A percentile compares a stretch with the other conserved stretches of the same genome.
Conservation (phyloP, 495 filamentous ascomycete species). For the Acidiella bohemica region DNA sequence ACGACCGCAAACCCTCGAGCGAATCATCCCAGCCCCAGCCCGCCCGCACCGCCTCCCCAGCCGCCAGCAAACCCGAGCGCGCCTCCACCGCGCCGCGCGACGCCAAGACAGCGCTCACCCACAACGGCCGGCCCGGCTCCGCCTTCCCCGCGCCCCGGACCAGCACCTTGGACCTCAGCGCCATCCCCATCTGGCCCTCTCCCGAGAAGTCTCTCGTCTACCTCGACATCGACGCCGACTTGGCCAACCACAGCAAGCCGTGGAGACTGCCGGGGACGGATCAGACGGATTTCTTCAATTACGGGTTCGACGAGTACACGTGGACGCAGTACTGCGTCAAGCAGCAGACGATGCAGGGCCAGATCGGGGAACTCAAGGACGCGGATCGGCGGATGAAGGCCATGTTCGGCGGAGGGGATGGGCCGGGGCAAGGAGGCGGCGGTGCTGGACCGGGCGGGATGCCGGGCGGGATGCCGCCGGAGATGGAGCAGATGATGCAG, state of each 20-base stretch:
- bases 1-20: constrained; percentile 11
- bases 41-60: constrained; percentile 8
- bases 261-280: constrained; percentile 96
- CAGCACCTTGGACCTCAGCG: constrained; percentile 72
- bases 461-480: constrained; percentile 24
- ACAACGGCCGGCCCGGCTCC: too few relatives aligned
- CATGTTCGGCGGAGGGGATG: constrained; percentile 56
- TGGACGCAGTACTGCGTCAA: constrained; percentile 92
- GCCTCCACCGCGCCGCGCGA: too few relatives aligned
- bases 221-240: constrained; percentile 64
- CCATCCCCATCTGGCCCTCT: constrained; percentile 44
- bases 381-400: constrained; percentile 81
- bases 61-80: constrained; percentile 33
- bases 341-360: constrained; percentile 61
- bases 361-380: constrained; percentile 63
- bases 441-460: constrained; percentile 7
- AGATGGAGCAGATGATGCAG: constrained; percentile 54
- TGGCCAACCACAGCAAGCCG: constrained; percentile 74
- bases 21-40: too few relatives aligned
- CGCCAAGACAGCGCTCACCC: too few relatives aligned
- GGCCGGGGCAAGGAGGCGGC: constrained; percentile 31
- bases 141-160: constrained; percentile 52
- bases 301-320: constrained; percentile 98
- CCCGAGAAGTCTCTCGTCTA: constrained; percentile 35
- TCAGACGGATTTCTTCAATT: constrained; percentile 96